Evolutionary conservation across 2,329 filamentous ascomycete species (phyloP), one percentile per base, ranked within the genome.

Genomic region (Aspergillus sp.): DNA sequence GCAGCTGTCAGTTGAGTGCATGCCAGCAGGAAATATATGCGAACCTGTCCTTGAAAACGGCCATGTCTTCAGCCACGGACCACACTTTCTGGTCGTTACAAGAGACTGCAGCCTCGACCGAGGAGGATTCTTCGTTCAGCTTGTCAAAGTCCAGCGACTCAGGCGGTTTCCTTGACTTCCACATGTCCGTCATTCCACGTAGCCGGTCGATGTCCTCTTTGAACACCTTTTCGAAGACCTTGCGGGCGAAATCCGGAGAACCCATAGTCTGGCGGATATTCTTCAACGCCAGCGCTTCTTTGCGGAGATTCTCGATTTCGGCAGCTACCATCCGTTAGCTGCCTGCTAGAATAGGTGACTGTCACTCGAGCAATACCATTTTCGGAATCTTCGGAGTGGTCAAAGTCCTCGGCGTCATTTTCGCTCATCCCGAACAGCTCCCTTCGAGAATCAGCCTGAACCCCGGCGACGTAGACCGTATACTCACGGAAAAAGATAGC

Each of bases 191-290:
- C 75, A 95, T 93, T 10, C 80, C 82, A 25, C 79, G 73, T 35
- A 98, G 59, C 11, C 91, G 76, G 42, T 81, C 70, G 34, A 98
- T 82, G 51, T 98, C 91, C 30, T 82, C 69, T 40, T 78, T 75
- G 61, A 91, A 98, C 3, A 96, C 88, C 57, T 96, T 98, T 52
- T 93, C 75, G 52, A 96, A 96, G 1, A 98, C 75, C 51, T 83
- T 74, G 42, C 78, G 71, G 1, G 82, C 68, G 48, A 96, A 96
- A 4, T 82, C 72, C 1, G 75, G 66, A 0, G 80, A 86, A 19
- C 85, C 86, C 55, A 93, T 82, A 0, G 86, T 78, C 40, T 80
- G 71, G 39, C 86, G 77, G 33, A 98, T 93, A 37, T 76, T 76
- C 58, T 88, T 84, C 39, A 98, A 65, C 1, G 84, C 88, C 42